Percentiles rank a stretch among this genome's conserved stretches.
These are phyloP conservation scores for Mycena galericulata DNA, from an alignment of 768 basidiomycete species.

Conservation along the genomic window DNA sequence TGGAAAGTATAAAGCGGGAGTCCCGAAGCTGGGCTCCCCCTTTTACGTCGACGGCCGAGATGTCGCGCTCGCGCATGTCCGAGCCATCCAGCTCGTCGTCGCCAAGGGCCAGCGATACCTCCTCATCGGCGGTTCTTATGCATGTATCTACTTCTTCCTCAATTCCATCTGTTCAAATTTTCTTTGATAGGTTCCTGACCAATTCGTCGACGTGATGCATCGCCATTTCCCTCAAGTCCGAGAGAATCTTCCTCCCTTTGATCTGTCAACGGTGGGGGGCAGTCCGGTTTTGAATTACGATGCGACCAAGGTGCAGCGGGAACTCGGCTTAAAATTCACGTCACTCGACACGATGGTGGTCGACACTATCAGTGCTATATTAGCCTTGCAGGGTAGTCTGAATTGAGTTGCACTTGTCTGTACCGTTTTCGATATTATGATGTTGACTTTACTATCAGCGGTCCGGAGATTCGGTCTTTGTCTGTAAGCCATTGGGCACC, in stretches of 20 bases:
- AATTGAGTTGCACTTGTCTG: too few relatives aligned
- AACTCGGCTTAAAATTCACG: slow-evolving; percentile 24
- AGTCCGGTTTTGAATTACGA: slow-evolving; percentile 8
- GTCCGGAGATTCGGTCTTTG: too few relatives aligned
- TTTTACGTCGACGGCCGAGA: slow-evolving; percentile 48
- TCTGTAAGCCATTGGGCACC: too few relatives aligned
- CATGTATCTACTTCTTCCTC: background rate
- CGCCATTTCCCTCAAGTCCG: slow-evolving; percentile 22
- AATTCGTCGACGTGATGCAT: slow-evolving; percentile 24
- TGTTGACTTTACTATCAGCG: too few relatives aligned
- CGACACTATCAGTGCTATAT: slow-evolving; percentile 10
- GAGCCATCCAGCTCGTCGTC: slow-evolving; percentile 32
- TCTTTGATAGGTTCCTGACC: slow-evolving; percentile 14
- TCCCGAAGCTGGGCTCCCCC: slow-evolving; percentile 24
- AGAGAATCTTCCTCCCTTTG: slow-evolving; percentile 15
- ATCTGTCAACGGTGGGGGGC: background rate
- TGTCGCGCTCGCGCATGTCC: slow-evolving; percentile 45
- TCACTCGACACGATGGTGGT: slow-evolving; percentile 16
- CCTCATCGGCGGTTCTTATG: slow-evolving; percentile 28
- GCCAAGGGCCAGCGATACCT: slow-evolving; percentile 31
- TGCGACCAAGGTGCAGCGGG: slow-evolving; percentile 17
- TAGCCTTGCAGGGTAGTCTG: background rate
- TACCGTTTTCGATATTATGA: too few relatives aligned
- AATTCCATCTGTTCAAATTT: too few relatives aligned
- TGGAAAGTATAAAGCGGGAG: slow-evolving; percentile 20